A percentile compares a stretch with the other conserved stretches of the same genome.
phyloP scores from a whole-genome alignment of 768 basidiomycete genomes.

The Chalciporus chontae region DNA sequence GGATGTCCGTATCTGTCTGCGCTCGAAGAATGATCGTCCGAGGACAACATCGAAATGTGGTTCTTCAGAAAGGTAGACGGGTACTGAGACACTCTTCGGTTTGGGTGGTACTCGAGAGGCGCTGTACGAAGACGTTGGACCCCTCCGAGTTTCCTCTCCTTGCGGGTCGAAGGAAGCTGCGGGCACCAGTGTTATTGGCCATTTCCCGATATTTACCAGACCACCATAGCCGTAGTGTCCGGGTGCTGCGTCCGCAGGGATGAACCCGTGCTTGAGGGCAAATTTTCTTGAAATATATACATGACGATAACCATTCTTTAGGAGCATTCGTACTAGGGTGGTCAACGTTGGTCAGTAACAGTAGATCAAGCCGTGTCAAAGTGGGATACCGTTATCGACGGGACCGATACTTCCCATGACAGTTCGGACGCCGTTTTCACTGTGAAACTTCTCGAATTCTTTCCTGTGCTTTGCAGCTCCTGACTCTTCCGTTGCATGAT shows the following conservation, averaged over 20 bases:
- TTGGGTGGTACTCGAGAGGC: conserved; percentile 11
- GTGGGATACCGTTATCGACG: conserved; percentile 70
- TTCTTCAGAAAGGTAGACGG: conserved; percentile 90
- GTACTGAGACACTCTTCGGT: conserved; percentile 42
- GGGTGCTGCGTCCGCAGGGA: conserved; percentile 81
- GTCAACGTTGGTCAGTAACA: background rate
- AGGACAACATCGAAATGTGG: conserved; percentile 95
- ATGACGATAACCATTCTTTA: conserved; percentile 87
- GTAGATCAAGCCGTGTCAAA: background rate
- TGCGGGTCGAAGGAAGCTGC: conserved; percentile 8
- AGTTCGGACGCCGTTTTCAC: conserved; percentile 89
- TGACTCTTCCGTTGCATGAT: conserved; percentile 32
- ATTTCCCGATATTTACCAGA: conserved; percentile 76
- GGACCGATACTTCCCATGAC: conserved; percentile 89
- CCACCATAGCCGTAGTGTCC: conserved; percentile 95
- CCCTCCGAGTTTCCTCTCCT: background rate
- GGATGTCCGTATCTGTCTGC: conserved; percentile 77
- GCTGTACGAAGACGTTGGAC: conserved; percentile 1
- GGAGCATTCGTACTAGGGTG: conserved; percentile 78
- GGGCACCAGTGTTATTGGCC: conserved; percentile 73
- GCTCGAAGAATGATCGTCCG: conserved; percentile 82
- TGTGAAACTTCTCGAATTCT: conserved; percentile 82
- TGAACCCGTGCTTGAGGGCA: conserved; percentile 82
- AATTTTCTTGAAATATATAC: conserved; percentile 97
- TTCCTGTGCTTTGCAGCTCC: conserved; percentile 63